Evolutionary conservation across 768 basidiomycete genomes (phyloP), one percentile per base, ranked within the genome.

Genomic region (Amanita pallidorosea): DNA sequence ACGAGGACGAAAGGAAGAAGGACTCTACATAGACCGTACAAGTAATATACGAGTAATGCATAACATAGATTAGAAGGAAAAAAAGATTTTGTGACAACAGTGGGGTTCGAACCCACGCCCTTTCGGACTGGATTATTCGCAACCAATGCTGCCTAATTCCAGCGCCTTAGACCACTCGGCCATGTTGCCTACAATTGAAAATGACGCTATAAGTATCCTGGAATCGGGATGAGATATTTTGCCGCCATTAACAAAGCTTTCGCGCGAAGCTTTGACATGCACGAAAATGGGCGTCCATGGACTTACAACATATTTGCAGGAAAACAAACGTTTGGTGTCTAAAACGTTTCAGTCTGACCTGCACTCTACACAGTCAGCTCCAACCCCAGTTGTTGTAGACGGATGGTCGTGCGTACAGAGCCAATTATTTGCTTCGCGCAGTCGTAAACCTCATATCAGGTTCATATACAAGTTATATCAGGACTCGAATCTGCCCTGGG

Each of bases 331-430:
- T 9, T 48, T 55, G 5, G 63, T 79, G 25, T 72, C 73, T 9
- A 63, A 61, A 40, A 62, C 67, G 5, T 57, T 60, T 52, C 54
- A 60, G 31, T 45, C 65, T 47, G 45, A 61, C 49, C 36, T 55
- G 49, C 27, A 27, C 6, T 27, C 27, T 34, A 54, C 20, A 38
- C 56, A 61, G 4, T 56, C 51, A 40, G 49, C 51, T 22, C 52
- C 65, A 44, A 69, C 73, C 17, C 69, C 77, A 29, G 67, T 89
- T 53, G 82, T 92, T 7, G 76, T 91, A 45, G 88, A 92, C 67
- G 88, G 79, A 41, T 88, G 83, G 86, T 89, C 88, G 88, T 91
- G 63, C 81, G 88, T 81, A 41, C 37, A 20, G 45, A 36, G 51
- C 33, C 52, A 7, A 53, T 54, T 25, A 20, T 51, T 1, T 23